Evolutionary conservation across 2,329 filamentous ascomycete species (phyloP).

Genomic region (Cadophora sp.): DNA sequence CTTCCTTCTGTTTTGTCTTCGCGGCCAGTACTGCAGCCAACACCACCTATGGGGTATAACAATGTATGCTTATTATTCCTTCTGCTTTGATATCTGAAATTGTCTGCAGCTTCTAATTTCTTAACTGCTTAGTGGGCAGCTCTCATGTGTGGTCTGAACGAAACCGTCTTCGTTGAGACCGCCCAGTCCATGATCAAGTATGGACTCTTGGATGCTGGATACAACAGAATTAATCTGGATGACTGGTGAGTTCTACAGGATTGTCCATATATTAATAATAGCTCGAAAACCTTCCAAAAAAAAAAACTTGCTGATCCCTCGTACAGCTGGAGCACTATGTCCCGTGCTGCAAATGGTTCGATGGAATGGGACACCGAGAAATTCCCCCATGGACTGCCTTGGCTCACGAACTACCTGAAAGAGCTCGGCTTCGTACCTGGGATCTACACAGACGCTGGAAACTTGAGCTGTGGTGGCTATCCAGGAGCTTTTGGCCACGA

Average conservation of each 20-base stretch:
- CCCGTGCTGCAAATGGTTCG: conserved; percentile 49
- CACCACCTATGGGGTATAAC: conserved; percentile 52
- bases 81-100: no score
- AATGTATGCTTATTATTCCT: not conserved
- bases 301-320: not conserved
- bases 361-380: conserved; percentile 55
- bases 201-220: conserved; percentile 58
- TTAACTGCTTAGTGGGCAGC: conserved; percentile 56
- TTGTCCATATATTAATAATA: not conserved
- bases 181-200: conserved; percentile 55
- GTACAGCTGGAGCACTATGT: conserved; percentile 54
- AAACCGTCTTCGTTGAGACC: conserved; percentile 54
- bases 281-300: not conserved
- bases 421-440: conserved; percentile 64
- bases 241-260: conserved; percentile 54
- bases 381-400: conserved; percentile 65
- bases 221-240: conserved; percentile 65
- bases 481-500: conserved; percentile 64
- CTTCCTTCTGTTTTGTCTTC: conserved; percentile 4
- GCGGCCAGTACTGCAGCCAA: conserved; percentile 41
- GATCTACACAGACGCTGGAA: conserved; percentile 63
- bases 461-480: conserved; percentile 58
- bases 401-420: conserved; percentile 62
- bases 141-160: conserved; percentile 55
- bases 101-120: conserved; percentile 33